Conservation (phyloP, 179 eudicot species). For the Silene coronaria region DNA sequence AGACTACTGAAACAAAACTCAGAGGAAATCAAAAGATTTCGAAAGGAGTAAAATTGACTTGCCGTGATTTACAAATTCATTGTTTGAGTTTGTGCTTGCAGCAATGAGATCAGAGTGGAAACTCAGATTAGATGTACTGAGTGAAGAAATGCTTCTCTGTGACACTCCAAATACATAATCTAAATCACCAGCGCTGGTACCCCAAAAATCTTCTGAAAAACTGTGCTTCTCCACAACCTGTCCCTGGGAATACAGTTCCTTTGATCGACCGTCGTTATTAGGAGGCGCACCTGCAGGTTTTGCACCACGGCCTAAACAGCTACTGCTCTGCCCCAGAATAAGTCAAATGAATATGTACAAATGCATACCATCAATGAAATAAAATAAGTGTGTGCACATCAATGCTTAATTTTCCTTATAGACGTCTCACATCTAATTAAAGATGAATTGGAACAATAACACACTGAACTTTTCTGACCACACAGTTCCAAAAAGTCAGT, state of each 20-base stretch:
- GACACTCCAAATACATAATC: conserved; percentile 48
- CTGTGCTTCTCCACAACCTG: conserved; percentile 41
- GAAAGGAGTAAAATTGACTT: conserved; percentile 22
- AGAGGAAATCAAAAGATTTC: neutral
- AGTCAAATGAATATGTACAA: conserved; percentile 23
- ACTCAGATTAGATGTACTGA: conserved; percentile 52
- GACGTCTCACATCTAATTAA: neutral
- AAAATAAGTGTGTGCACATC: neutral
- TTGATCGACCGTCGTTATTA: conserved; percentile 14
- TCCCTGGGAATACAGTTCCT: conserved; percentile 19
- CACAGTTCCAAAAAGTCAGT: too few species aligned
- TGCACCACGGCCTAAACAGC: conserved; percentile 27
- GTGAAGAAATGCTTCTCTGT: conserved; percentile 66
- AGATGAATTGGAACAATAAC: too few species aligned
- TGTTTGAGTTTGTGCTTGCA: conserved; percentile 30
- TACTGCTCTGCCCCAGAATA: conserved; percentile 33
- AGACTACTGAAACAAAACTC: neutral
- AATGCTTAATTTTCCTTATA: neutral
- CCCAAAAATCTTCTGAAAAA: conserved; percentile 75
- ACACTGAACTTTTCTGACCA: too few species aligned
- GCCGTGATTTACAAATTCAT: conserved; percentile 71
- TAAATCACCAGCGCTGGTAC: conserved; percentile 63
- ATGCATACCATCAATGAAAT: neutral
- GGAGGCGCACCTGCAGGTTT: conserved; percentile 19
- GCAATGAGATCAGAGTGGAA: conserved; percentile 37